Conservation (phyloP, 2,329 filamentous ascomycete genomes). For the Akanthomyces lecanii region DNA sequence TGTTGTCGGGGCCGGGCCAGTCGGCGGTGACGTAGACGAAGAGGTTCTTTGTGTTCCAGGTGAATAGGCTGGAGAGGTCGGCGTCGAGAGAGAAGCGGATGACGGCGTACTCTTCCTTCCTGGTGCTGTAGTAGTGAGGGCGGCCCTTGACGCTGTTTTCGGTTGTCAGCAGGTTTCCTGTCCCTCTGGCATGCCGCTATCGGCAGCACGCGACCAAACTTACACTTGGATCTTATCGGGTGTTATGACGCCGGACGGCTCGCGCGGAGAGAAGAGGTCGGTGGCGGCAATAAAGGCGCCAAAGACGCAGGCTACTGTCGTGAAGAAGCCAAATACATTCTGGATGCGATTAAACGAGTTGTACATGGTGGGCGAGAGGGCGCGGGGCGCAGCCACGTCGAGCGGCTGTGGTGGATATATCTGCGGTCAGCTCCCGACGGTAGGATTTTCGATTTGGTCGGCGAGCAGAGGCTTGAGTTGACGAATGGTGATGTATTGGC, state of each 20-base stretch:
- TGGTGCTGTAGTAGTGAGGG: slow-evolving; percentile 91
- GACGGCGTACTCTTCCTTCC: slow-evolving; percentile 93
- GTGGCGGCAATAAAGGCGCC: slow-evolving; percentile 77
- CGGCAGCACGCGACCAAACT: slow-evolving; percentile 22
- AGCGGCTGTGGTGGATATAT: background rate
- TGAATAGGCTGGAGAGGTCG: slow-evolving; percentile 88
- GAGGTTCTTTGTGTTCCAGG: slow-evolving; percentile 98
- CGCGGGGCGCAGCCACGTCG: background rate
- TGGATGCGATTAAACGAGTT: slow-evolving; percentile 80
- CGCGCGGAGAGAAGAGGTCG: slow-evolving; percentile 66
- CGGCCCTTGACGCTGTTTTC: slow-evolving; percentile 72
- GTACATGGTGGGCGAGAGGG: slow-evolving; percentile 62
- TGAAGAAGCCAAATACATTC: slow-evolving; percentile 97
- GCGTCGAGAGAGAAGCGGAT: slow-evolving; percentile 91
- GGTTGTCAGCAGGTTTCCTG: background rate
- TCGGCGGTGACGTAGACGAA: slow-evolving; percentile 93
- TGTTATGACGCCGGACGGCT: slow-evolving; percentile 59
- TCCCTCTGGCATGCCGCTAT: no score
- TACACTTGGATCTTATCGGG: slow-evolving; percentile 84
- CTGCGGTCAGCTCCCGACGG: background rate
- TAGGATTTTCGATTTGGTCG: background rate
- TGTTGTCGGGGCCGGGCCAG: slow-evolving; percentile 46
- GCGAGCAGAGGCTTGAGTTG: background rate
- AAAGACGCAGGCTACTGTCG: slow-evolving; percentile 81
- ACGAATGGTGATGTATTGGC: slow-evolving; percentile 17